A percentile compares a stretch with the other conserved stretches of the same genome.
Evolutionary conservation across 176 grass and related monocot genomes (phyloP).

Genomic region (Otatea glauca): DNA sequence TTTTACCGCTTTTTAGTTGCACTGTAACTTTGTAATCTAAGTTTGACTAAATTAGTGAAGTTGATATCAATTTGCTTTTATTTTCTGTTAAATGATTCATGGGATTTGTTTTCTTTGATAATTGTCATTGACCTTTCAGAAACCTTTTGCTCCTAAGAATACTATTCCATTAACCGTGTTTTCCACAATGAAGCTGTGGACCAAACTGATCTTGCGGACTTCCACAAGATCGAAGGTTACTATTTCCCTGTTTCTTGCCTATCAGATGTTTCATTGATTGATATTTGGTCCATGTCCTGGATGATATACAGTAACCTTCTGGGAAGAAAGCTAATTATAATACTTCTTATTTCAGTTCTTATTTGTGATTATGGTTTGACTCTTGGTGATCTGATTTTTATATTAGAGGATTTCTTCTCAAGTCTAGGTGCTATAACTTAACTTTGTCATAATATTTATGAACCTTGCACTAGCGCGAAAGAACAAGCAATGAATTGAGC

Average conservation of each 20-base stretch:
- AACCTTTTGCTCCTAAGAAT: constrained; percentile 86
- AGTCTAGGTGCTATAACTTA: constrained; percentile 65
- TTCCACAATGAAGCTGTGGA: constrained; percentile 97
- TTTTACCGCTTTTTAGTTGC: too few species aligned
- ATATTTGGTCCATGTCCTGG: not conserved
- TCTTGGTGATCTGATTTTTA: constrained; percentile 85
- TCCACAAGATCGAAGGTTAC: constrained; percentile 91
- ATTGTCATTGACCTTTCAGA: constrained; percentile 45
- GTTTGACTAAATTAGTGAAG: too few species aligned
- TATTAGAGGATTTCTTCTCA: constrained; percentile 92
- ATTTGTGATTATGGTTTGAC: constrained; percentile 93
- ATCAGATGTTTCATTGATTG: not conserved
- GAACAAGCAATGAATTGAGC: too few species aligned
- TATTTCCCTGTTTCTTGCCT: constrained; percentile 13
- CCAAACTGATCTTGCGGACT: constrained; percentile 90
- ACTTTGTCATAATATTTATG: constrained; percentile 16
- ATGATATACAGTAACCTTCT: not conserved
- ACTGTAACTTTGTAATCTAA: too few species aligned
- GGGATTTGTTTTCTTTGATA: constrained; percentile 21
- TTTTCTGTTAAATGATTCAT: too few species aligned
- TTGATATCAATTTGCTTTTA: too few species aligned
- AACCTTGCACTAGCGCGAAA: too few species aligned
- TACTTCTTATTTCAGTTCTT: constrained; percentile 63
- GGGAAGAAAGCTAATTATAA: constrained; percentile 10
- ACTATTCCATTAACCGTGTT: constrained; percentile 90